A percentile compares a stretch with the other conserved stretches of the same genome.
Conservation (phyloP, 305 asterid species). For the Fraxinus baroniana region DNA sequence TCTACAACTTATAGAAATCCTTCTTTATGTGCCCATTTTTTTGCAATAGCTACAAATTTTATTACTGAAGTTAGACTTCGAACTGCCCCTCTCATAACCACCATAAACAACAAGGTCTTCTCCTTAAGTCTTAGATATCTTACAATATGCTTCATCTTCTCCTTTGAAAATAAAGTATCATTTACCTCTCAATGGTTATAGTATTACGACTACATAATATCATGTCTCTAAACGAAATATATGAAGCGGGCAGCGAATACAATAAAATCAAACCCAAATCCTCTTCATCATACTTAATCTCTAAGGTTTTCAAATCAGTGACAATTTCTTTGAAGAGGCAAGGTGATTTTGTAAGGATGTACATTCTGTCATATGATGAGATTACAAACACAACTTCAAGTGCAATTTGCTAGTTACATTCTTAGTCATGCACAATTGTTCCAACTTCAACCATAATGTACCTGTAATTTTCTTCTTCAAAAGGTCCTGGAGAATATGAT, state of each 20-base stretch:
- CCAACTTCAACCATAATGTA: background rate
- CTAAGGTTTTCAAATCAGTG: background rate
- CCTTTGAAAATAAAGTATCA: background rate
- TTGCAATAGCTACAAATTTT: background rate
- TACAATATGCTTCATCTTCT: background rate
- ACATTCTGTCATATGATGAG: background rate
- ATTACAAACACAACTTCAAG: no score
- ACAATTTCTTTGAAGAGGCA: background rate
- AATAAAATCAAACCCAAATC: background rate
- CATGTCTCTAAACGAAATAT: background rate
- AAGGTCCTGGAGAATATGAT: background rate
- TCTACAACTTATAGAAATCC: background rate
- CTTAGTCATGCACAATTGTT: background rate
- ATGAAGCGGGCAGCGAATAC: background rate
- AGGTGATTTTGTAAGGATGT: background rate
- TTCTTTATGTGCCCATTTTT: no score
- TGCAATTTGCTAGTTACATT: no score
- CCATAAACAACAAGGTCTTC: background rate
- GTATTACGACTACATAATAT: background rate
- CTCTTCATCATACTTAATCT: background rate
- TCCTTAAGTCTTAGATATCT: background rate
- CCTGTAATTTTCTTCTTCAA: background rate
- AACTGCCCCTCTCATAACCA: background rate
- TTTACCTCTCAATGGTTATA: background rate
- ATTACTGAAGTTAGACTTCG: background rate